A percentile compares a stretch with the other conserved stretches of the same genome.
phyloP scores from a whole-genome alignment of 2,329 filamentous ascomycete species.

The Alternaria tenuissima region DNA sequence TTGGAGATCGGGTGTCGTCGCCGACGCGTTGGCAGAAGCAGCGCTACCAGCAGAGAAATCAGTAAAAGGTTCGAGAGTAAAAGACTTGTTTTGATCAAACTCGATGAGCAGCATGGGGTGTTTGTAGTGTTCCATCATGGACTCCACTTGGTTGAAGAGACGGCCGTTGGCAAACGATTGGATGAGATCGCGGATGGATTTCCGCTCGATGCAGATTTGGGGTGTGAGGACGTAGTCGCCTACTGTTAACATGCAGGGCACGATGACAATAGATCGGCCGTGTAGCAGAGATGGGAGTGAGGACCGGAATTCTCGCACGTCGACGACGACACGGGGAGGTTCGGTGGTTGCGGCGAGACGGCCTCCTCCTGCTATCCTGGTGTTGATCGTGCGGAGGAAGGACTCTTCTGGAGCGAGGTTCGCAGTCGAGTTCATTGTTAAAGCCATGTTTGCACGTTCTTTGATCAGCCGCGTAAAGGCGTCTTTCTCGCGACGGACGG shows the following conservation, averaged over 20 bases:
- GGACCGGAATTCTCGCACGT: constrained; percentile 95
- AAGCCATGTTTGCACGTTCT: constrained; percentile 90
- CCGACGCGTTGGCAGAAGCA: constrained; percentile 52
- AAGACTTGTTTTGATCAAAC: constrained; percentile 96
- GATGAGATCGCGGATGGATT: constrained; percentile 90
- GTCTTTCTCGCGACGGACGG: constrained; percentile 94
- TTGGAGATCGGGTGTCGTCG: constrained; percentile 79
- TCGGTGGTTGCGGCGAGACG: constrained; percentile 82
- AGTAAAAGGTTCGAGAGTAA: constrained; percentile 76
- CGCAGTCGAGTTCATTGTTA: constrained; percentile 75
- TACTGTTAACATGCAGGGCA: constrained; percentile 95
- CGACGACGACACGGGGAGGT: constrained; percentile 89
- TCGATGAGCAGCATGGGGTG: constrained; percentile 92
- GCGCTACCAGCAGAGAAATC: constrained; percentile 47
- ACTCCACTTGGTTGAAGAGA: constrained; percentile 89
- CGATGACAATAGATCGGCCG: constrained; percentile 83
- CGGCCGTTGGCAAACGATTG: constrained; percentile 91
- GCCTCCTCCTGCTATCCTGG: constrained; percentile 92
- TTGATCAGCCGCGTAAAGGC: constrained; percentile 94
- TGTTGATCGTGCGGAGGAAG: constrained; percentile 95
- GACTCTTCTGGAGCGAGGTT: constrained; percentile 84
- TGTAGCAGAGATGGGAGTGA: constrained; percentile 91
- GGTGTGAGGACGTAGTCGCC: constrained; percentile 96
- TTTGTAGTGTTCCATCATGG: constrained; percentile 94
- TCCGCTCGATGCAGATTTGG: constrained; percentile 91